A percentile compares a stretch with the other conserved stretches of the same genome.
phyloP scores from a whole-genome alignment of 768 basidiomycete species.

The Serendipita indica region DNA sequence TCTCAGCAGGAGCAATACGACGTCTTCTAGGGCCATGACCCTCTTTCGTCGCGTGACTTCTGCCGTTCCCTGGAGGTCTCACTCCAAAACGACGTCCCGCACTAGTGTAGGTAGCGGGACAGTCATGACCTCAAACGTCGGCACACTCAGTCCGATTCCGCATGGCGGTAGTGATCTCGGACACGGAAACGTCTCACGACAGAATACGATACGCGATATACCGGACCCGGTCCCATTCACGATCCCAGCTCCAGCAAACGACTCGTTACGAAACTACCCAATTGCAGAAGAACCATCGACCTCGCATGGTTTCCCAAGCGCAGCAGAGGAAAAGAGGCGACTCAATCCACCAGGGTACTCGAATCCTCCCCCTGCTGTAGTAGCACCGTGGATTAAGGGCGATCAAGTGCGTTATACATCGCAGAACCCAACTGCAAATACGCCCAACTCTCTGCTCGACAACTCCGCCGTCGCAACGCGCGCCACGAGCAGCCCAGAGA shows the following conservation, averaged over 20 bases:
- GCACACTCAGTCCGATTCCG: background rate
- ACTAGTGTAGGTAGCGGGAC: background rate
- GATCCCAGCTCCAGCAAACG: background rate
- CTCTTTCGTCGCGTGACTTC: background rate
- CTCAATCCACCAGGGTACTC: background rate
- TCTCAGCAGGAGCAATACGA: background rate
- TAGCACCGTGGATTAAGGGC: background rate
- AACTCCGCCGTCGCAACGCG: background rate
- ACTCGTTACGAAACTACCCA: background rate
- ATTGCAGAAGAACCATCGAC: background rate
- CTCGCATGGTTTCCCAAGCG: background rate
- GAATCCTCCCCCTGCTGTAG: background rate
- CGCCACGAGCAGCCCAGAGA: background rate
- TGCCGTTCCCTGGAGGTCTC: background rate
- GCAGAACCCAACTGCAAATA: background rate
- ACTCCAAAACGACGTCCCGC: background rate
- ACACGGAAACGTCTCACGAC: background rate
- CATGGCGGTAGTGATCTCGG: background rate
- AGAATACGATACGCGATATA: background rate
- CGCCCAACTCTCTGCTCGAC: background rate
- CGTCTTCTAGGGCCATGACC: background rate
- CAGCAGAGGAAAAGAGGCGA: conserved; percentile 1
- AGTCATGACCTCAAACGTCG: background rate
- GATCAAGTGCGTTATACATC: background rate
- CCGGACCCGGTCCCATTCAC: background rate